Evolutionary conservation across 805 yeast genomes (phyloP).

Genomic region (Groenewaldozyma salmanticensis): DNA sequence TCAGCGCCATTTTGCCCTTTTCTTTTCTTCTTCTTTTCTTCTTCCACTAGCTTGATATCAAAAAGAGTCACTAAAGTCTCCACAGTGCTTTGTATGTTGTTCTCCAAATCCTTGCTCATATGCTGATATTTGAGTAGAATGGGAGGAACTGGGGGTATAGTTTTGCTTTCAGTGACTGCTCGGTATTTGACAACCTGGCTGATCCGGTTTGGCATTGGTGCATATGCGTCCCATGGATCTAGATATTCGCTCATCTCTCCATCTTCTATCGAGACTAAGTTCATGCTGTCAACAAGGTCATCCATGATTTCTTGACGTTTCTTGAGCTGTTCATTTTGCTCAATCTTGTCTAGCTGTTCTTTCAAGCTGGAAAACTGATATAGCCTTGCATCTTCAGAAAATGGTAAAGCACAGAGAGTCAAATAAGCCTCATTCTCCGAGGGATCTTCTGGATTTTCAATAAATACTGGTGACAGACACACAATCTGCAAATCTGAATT

Average conservation of each 20-base stretch:
- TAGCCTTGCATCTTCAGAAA: constrained; percentile 54
- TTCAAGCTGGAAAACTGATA: constrained; percentile 45
- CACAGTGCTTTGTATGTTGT: constrained; percentile 7
- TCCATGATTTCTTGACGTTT: constrained; percentile 37
- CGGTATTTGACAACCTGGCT: constrained; percentile 21
- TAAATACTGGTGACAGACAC: constrained; percentile 42
- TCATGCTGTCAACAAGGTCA: constrained; percentile 35
- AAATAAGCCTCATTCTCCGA: constrained; percentile 25
- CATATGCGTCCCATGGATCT: constrained; percentile 22
- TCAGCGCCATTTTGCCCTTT: constrained; percentile 5
- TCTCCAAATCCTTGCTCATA: constrained; percentile 14
- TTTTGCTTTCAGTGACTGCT: constrained; percentile 26
- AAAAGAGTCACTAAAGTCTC: constrained; percentile 12
- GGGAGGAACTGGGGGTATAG: constrained; percentile 25
- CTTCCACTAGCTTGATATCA: constrained; percentile 13
- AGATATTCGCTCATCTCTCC: constrained; percentile 19
- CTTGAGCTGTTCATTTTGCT: constrained; percentile 10
- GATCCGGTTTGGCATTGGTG: constrained; percentile 20
- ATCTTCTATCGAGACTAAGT: constrained; percentile 22
- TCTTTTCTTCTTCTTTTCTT: constrained; percentile 7
- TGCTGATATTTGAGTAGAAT: constrained; percentile 16
- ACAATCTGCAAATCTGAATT: constrained; percentile 30
- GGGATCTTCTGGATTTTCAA: constrained; percentile 21
- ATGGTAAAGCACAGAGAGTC: constrained; percentile 51
- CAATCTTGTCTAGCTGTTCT: constrained; percentile 16